Evolutionary conservation across 352 stramenopile genomes (phyloP).

Genomic region (Globisporangium cederbergense): DNA sequence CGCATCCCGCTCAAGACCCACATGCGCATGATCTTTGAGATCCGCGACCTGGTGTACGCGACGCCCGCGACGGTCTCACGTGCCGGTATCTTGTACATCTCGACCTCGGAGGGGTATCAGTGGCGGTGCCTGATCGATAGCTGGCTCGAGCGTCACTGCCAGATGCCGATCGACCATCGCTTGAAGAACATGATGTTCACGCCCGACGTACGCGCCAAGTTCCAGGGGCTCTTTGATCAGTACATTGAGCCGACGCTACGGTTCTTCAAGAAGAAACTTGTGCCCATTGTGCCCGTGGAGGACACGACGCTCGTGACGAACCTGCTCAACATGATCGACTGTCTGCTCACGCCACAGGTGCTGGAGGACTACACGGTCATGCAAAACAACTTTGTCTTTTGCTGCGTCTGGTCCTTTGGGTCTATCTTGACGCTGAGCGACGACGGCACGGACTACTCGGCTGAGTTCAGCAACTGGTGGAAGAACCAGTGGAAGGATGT

Average conservation of each 20-base stretch:
- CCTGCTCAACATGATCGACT: slow-evolving; percentile 94
- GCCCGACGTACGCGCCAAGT: slow-evolving; percentile 68
- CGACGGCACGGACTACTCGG: slow-evolving; percentile 93
- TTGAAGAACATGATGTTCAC: slow-evolving; percentile 78
- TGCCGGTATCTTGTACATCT: slow-evolving; percentile 96
- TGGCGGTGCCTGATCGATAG: slow-evolving; percentile 93
- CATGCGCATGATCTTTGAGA: slow-evolving; percentile 98
- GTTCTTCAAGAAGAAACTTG: slow-evolving; percentile 93
- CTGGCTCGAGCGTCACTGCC: slow-evolving; percentile 85
- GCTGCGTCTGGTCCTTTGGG: slow-evolving; percentile 94
- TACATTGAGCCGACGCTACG: slow-evolving; percentile 91
- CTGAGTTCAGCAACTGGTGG: slow-evolving; percentile 95
- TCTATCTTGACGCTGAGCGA: slow-evolving; percentile 91
- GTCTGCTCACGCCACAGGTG: slow-evolving; percentile 79
- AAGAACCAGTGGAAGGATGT: slow-evolving; percentile 95
- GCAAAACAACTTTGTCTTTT: slow-evolving; percentile 95
- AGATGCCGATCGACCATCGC: slow-evolving; percentile 58
- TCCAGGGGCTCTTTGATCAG: slow-evolving; percentile 88
- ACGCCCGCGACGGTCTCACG: slow-evolving; percentile 94
- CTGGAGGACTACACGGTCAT: slow-evolving; percentile 75
- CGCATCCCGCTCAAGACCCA: slow-evolving; percentile 94
- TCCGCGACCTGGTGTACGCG: slow-evolving; percentile 93
- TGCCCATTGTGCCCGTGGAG: slow-evolving; percentile 90
- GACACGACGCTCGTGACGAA: slow-evolving; percentile 93
- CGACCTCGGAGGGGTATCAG: slow-evolving; percentile 92